Conservation (phyloP, 192 early-diverging fungal species). For the Geranomyces variabilis region DNA sequence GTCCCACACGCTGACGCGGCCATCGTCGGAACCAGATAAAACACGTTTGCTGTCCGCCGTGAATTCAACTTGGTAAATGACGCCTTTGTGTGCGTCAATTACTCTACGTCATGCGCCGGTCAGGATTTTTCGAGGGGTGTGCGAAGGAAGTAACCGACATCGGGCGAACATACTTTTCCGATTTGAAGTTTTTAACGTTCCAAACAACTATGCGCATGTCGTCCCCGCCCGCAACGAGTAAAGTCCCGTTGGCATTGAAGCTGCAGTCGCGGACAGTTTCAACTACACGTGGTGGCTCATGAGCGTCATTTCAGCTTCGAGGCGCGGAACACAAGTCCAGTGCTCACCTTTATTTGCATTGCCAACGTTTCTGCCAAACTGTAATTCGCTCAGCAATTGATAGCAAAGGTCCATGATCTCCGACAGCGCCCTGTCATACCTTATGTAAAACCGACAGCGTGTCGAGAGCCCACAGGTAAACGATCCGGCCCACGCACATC, state of each 20-base stretch:
- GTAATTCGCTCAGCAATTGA: too few relatives aligned
- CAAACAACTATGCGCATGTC: slow-evolving; percentile 57
- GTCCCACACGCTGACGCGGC: slow-evolving; percentile 55
- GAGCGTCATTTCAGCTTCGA: background rate
- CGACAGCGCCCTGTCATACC: slow-evolving; percentile 32
- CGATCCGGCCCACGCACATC: slow-evolving; percentile 45
- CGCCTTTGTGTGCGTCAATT: slow-evolving; percentile 53
- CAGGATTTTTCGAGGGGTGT: background rate
- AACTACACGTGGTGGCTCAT: background rate
- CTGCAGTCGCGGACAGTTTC: slow-evolving; percentile 48
- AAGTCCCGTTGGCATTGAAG: slow-evolving; percentile 39
- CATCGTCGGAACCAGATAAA: slow-evolving; percentile 54
- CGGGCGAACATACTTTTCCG: slow-evolving; percentile 45
- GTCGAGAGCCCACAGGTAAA: slow-evolving; percentile 46
- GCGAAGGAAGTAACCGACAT: background rate
- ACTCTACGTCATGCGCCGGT: slow-evolving; percentile 33
- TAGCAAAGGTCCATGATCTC: background rate
- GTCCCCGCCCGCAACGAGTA: slow-evolving; percentile 45
- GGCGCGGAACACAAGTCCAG: background rate
- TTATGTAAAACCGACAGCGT: slow-evolving; percentile 39
- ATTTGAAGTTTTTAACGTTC: slow-evolving; percentile 43
- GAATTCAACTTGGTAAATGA: slow-evolving; percentile 54
- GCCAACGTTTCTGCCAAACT: slow-evolving; percentile 54
- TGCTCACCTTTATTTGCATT: slow-evolving; percentile 47
- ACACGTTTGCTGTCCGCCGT: slow-evolving; percentile 45